Evolutionary conservation across 208 protist genomes (phyloP), one percentile per base, ranked within the genome.

Genomic region (Crithidia fasciculata): DNA sequence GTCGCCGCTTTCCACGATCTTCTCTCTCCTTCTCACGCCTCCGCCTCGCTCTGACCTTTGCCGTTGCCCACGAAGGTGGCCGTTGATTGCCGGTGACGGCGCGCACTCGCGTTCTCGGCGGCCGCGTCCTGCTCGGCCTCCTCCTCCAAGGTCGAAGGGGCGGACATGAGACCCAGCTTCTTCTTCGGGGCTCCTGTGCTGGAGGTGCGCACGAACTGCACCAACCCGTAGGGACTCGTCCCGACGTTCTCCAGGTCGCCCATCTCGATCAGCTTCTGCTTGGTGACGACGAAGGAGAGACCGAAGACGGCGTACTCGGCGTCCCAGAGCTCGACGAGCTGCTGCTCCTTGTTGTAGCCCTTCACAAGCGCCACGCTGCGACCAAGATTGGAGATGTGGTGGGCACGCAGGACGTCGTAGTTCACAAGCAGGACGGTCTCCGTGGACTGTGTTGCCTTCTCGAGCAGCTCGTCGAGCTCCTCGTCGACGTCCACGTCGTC

Each of bases 301-400:
- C 91, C 91, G 54, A 92, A 92, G n/a, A 94, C 84, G 76, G 87
- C 78, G 84, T 92, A 92, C 86, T 96, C 88, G 18, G 87, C 88
- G 54, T 96, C 89, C 81, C 80, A 91, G 5, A 96, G 77, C 77
- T 90, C 82, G n/a, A 96, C 81, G 40, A 83, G 73, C 54, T 85
- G 43, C 52, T 83, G 89, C 28, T 82, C 84, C 53, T 82, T 82
- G 83, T 93, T 82, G 86, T 88, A 96, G 70, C 80, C 80, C 78
- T 86, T 85, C 74, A 96, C 77, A 40, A 92, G 74, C 5, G 87
- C 91, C 28, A 88, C 89, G 69, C 89, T 96, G 71, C 89, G 84
- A 16, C 86, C 89, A 60, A 88, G 84, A 58, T 86, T 76, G 5
- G 73, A 52, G 3, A 94, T 56, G 41, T 89, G 70, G 74, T 90